Percentiles rank a stretch among this genome's conserved stretches.
Conservation (phyloP, 148 eudicot genomes). For the Camellia japonica region DNA sequence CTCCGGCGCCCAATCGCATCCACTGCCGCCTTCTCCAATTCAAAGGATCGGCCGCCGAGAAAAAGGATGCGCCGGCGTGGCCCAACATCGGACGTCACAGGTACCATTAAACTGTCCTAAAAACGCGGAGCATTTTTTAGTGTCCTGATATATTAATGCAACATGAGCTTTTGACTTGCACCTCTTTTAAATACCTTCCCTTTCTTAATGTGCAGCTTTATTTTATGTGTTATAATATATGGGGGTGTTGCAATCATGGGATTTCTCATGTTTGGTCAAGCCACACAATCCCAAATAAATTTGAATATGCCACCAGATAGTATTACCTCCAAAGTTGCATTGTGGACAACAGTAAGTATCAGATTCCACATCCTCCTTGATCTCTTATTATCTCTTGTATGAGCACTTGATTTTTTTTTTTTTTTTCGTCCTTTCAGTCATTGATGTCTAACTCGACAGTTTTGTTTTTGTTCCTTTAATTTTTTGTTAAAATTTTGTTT, state of each 20-base stretch:
- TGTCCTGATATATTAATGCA: too few relatives aligned
- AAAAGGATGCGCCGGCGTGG: too few relatives aligned
- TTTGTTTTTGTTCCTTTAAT: background rate
- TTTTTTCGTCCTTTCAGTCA: too few relatives aligned
- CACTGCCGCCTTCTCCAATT: too few relatives aligned
- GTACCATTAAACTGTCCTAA: too few relatives aligned
- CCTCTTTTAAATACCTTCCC: background rate
- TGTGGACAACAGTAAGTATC: constrained; percentile 81
- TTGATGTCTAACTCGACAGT: background rate
- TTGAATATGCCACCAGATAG: constrained; percentile 74
- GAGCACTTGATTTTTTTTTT: background rate
- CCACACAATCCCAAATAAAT: constrained; percentile 73
- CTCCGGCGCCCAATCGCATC: too few relatives aligned
- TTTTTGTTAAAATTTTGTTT: background rate
- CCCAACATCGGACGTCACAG: too few relatives aligned
- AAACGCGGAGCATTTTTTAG: too few relatives aligned
- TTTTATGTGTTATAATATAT: constrained; percentile 61
- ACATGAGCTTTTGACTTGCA: too few relatives aligned
- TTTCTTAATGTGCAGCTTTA: constrained; percentile 51
- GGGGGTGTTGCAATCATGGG: constrained; percentile 83
- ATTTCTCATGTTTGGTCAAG: constrained; percentile 83
- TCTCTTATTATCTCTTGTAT: background rate
- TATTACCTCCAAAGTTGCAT: constrained; percentile 60
- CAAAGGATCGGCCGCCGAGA: too few relatives aligned
- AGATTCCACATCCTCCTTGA: background rate